Conservation (phyloP, 1,284 basidiomycete species). For the Apiotrichum montevideense region DNA sequence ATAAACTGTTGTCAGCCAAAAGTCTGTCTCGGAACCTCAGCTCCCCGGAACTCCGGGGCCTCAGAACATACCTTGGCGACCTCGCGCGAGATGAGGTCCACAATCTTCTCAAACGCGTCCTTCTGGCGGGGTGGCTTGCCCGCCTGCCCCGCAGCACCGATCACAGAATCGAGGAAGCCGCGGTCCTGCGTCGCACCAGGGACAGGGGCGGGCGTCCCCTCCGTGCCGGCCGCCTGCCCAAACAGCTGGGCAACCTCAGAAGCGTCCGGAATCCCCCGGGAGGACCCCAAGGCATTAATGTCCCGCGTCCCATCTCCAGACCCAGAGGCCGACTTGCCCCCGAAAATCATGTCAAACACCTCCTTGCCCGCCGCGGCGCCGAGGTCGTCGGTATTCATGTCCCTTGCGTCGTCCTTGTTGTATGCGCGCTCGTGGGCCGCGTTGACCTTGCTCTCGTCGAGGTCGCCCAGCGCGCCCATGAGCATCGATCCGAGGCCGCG, state of each 20-base stretch:
- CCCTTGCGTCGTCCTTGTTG: neutral
- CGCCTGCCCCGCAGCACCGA: neutral
- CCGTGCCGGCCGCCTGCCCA: neutral
- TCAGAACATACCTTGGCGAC: conserved; percentile 4
- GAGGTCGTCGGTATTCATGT: conserved; percentile 6
- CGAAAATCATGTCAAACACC: conserved; percentile 6
- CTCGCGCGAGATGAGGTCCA: conserved; percentile 5
- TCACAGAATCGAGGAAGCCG: neutral
- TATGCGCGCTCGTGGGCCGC: conserved; percentile 5
- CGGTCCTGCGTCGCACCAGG: neutral
- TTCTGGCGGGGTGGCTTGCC: conserved; percentile 6
- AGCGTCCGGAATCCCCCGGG: neutral
- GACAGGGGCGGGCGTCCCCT: neutral
- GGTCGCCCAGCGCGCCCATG: neutral
- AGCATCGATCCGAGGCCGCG: conserved; percentile 5
- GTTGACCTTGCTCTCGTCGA: conserved; percentile 8
- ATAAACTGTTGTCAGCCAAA: conserved; percentile 5
- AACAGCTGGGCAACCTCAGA: conserved; percentile 3
- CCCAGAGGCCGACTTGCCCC: neutral
- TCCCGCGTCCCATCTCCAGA: neutral
- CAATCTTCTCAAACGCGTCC: conserved; percentile 6
- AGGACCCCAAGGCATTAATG: no score
- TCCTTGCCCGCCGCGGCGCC: conserved; percentile 6
- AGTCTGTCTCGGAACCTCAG: neutral
- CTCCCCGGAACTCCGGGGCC: neutral